Evolutionary conservation across 2,329 filamentous ascomycete genomes (phyloP), one percentile per base, ranked within the genome.

Genomic region (Fusarium graminum): DNA sequence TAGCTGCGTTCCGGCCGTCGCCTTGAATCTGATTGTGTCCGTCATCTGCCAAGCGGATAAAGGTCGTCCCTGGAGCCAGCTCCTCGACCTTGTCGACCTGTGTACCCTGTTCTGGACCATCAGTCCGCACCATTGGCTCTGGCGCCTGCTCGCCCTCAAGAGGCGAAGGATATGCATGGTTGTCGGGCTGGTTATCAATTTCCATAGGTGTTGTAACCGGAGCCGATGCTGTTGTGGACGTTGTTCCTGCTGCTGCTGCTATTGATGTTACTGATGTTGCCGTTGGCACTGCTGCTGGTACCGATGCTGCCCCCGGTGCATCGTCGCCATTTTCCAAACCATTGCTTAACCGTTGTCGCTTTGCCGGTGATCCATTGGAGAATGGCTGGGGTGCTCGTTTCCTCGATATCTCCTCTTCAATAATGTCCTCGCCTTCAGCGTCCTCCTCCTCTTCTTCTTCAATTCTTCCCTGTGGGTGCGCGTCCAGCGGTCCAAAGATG

Each of bases 121-220:
- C 85, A 58, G 87, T 89, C 71, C 80, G 84, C 39, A 83, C 78
- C 25, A 81, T 78, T 32, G 86, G 84, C 42, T 85, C 84, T 42
- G 82, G 79, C 52, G 80, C 81, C 61, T 83, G 81, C 68, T 88
- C 86, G 60, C 84, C 83, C 74, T 88, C 86, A 19, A 87, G 82
- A 54, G 88, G 87, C 54, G 88, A 90, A 52, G 87, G 88, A 72
- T 90, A 90, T 70, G 87, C 87, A 76, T 89, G 86, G 72, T 86
- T 86, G 73, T 81, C 79, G 52, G 78, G 77, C 64, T 80, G 79
- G 38, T 78, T 78, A 75, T 89, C 87, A 65, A 88, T 76, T 67
- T 89, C 86, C 86, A 89, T 88, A 67, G 86, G 83, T 64, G 83
- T 85, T 41, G 82, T 79, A 12, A 63, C 59, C 71, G 83, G 80